A percentile compares a stretch with the other conserved stretches of the same genome.
These are phyloP conservation scores for Margaritispora aquatica DNA, from an alignment of 495 filamentous ascomycete species.

Conservation along the genomic window DNA sequence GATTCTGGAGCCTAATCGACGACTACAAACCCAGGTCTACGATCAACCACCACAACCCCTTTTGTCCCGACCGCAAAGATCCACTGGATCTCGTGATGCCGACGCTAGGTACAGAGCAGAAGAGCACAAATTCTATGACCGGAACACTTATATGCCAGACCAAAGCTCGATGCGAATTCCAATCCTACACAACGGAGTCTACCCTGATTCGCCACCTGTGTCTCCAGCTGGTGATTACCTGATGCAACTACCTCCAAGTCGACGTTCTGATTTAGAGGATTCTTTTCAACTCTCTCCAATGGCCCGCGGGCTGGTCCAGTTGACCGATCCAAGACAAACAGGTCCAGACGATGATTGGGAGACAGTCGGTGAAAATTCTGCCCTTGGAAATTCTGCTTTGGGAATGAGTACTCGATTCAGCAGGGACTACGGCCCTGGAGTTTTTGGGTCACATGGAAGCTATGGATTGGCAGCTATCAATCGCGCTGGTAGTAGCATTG, in stretches of 20 bases:
- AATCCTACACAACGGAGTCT: slow-evolving; percentile 1
- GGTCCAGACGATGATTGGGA: slow-evolving; percentile 21
- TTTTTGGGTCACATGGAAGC: neutral
- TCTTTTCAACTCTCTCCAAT: neutral
- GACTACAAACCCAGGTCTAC: neutral
- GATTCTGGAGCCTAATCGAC: neutral
- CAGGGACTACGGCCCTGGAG: neutral
- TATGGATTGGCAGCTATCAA: neutral
- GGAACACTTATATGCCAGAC: slow-evolving; percentile 3
- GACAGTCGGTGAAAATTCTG: no score
- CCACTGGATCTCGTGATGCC: neutral
- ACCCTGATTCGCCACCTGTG: slow-evolving; percentile 2
- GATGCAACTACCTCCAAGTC: neutral
- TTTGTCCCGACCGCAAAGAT: neutral
- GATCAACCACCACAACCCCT: neutral
- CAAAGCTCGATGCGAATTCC: slow-evolving; percentile 13
- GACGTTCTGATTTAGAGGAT: neutral
- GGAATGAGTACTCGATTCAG: neutral
- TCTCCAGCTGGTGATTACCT: neutral
- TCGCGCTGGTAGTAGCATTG: slow-evolving; percentile 20
- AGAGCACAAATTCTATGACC: slow-evolving; percentile 12
- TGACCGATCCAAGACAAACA: neutral
- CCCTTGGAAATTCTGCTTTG: slow-evolving; percentile 10
- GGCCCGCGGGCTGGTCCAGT: neutral
- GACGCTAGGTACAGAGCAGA: neutral